Percentiles rank a stretch among this genome's conserved stretches.
Conservation (phyloP, 176 grass and related monocot species). For the Oryza nivara region DNA sequence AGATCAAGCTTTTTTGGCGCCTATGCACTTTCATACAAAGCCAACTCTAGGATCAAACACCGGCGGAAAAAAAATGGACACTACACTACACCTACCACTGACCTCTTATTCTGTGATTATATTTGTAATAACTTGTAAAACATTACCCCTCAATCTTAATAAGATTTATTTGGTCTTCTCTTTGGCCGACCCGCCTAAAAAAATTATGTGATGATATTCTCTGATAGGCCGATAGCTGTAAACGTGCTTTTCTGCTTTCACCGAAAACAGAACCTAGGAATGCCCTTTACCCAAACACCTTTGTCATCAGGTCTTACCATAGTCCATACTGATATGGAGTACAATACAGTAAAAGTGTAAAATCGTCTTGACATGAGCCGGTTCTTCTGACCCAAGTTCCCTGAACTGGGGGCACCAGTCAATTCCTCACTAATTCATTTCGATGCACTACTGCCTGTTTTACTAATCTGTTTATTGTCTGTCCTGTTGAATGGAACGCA, state of each 20-base stretch:
- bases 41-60: background rate
- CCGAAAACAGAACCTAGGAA: background rate
- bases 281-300: background rate
- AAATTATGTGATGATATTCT: background rate
- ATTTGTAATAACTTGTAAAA: background rate
- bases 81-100: constrained; percentile 16
- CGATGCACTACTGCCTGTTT: background rate
- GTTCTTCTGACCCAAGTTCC: background rate
- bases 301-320: background rate
- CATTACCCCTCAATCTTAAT: no score
- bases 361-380: background rate
- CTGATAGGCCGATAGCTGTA: background rate
- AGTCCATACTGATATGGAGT: background rate
- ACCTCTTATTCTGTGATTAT: background rate
- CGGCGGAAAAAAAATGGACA: background rate
- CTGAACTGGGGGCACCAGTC: background rate
- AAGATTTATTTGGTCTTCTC: no score
- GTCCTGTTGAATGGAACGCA: constrained; percentile 32
- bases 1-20: background rate
- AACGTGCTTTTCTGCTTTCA: background rate
- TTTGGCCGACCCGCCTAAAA: no score
- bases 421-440: background rate
- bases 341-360: background rate
- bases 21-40: background rate
- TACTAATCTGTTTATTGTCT: background rate